phyloP scores from a whole-genome alignment of 345 rosid genomes.

The Eutrema yunnanense region DNA sequence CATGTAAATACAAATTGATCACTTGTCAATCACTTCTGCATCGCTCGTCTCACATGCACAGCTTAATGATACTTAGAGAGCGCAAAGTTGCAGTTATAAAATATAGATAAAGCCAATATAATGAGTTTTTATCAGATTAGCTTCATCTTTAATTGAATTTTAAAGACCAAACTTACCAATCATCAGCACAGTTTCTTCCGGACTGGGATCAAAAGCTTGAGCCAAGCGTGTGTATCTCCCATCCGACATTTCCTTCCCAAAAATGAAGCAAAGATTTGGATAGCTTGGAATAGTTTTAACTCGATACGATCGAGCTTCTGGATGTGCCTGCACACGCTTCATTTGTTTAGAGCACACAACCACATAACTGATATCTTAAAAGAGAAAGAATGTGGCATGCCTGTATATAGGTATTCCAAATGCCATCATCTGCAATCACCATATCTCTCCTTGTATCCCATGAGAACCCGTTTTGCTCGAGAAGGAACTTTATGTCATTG shows the following conservation, averaged over 20 bases:
- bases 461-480: slow-evolving; percentile 61
- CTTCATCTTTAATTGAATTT: not conserved
- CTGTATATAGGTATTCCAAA: slow-evolving; percentile 69
- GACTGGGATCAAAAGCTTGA: slow-evolving; percentile 35
- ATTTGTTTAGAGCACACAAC: slow-evolving; percentile 13
- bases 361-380: not conserved
- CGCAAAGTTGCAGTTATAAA: not conserved
- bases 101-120: not conserved
- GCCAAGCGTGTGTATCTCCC: slow-evolving; percentile 69
- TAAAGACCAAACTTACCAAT: slow-evolving; percentile 39
- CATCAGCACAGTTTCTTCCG: slow-evolving; percentile 34
- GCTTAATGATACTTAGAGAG: not conserved
- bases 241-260: slow-evolving; percentile 55
- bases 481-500: slow-evolving; percentile 62
- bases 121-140: not conserved
- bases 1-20: not conserved
- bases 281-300: slow-evolving; percentile 76
- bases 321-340: slow-evolving; percentile 54
- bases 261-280: slow-evolving; percentile 63
- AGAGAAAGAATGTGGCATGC: slow-evolving; percentile 31
- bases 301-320: slow-evolving; percentile 79
- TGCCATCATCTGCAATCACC: slow-evolving; percentile 68
- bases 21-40: not conserved
- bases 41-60: not conserved
- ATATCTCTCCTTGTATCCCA: slow-evolving; percentile 76